A percentile compares a stretch with the other conserved stretches of the same genome.
Evolutionary conservation across 164 flowering plant species (phyloP).

Genomic region (Echeveria elegans): DNA sequence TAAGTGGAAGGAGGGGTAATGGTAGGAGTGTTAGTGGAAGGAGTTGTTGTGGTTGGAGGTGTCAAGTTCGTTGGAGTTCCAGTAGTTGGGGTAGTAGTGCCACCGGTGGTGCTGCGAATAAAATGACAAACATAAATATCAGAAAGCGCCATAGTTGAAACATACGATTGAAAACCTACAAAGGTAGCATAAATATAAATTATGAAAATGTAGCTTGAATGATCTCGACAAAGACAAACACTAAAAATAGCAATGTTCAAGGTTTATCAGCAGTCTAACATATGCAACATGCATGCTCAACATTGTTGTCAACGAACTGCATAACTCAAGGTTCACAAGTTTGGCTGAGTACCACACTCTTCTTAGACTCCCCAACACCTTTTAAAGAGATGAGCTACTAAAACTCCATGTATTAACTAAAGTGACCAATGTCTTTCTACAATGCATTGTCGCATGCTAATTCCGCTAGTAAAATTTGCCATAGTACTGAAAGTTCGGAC

Average conservation of each 20-base stretch:
- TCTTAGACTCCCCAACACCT: neutral
- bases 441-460: too few relatives aligned
- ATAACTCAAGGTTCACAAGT: neutral
- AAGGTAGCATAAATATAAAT: too few relatives aligned
- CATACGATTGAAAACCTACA: neutral
- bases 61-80: neutral
- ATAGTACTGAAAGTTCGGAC: neutral
- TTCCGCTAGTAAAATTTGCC: neutral
- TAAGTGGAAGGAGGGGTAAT: neutral
- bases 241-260: neutral
- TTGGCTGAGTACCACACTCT: neutral
- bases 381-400: neutral
- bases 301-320: neutral
- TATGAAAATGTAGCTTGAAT: neutral
- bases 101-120: neutral
- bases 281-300: neutral
- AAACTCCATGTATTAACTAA: neutral
- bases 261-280: neutral
- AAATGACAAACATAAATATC: neutral
- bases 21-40: neutral
- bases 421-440: too few relatives aligned
- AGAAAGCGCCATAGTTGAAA: neutral
- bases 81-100: neutral
- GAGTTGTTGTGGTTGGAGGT: neutral
- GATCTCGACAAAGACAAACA: neutral